Base-by-base conservation (phyloP, 495 filamentous ascomycete species). In the Neurospora terricola region DNA sequence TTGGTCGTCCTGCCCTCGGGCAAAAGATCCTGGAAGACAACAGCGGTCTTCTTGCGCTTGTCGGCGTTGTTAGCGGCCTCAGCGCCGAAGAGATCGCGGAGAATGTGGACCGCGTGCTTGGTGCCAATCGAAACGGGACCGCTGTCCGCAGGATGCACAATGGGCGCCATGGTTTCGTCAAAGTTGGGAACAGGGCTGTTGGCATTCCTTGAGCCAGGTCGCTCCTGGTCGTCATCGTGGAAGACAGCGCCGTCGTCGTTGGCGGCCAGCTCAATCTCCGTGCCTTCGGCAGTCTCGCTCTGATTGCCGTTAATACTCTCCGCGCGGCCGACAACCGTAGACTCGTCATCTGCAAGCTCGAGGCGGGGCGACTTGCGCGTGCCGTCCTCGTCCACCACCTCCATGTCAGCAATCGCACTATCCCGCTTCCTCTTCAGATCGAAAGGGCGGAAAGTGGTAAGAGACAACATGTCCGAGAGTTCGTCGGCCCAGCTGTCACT, bases 381-480 rank as follows among this genome's bases (percentile, higher is more conserved):
- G 42, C 80, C 81, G 70, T 88, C 89, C 62, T 90, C 88, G 39
- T 89, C 86, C 70, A 91, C 91, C 69, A 84, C 87, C 30, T 86
- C 88, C 79, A 96, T 86, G 78, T 94, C 93, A 39, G 91, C 91
- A 71, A 96, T 88, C 11, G 93, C 94, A 76, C 90, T 93, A 79
- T 97, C 96, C 45, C 96, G 90, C 86, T 99, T 99, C 71, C 96
- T 85, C 88, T 98, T 99, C 68, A 96, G 86, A 45, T 96, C 93
- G 68, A 92, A 91, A 14, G 90, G 86, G 69, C 90, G 88, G 21
- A 97, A 88, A 11, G 91, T 87, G 73, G 94, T 93, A 39, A 98
- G 85, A 40, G 93, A 95, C 34, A 98, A 81, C 70, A 99, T 86
- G 10, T 90, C 92, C 74, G 93, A 90, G 7, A 99, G 87, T 81